Conservation (phyloP, 805 yeast genomes). For the Monosporozyma yasuniensis region DNA sequence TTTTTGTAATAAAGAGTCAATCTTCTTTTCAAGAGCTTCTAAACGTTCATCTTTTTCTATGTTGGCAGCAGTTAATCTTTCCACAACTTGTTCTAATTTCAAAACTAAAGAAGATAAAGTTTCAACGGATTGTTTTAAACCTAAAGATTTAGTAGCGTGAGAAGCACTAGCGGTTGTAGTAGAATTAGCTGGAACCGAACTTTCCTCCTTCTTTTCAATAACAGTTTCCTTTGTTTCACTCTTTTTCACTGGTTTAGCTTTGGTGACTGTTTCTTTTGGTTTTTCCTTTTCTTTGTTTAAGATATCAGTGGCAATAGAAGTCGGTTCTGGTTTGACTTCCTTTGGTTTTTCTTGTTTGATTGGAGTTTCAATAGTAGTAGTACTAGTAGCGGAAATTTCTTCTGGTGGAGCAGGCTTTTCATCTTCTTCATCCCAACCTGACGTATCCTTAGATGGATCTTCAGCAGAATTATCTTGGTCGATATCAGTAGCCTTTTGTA, state of each 20-base stretch:
- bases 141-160: slow-evolving; percentile 40
- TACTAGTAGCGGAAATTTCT: not conserved
- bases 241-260: slow-evolving; percentile 3
- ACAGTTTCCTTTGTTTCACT: slow-evolving; percentile 8
- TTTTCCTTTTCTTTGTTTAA: slow-evolving; percentile 10
- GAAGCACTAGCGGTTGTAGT: slow-evolving; percentile 9
- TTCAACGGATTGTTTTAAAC: slow-evolving; percentile 65
- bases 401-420: slow-evolving; percentile 13
- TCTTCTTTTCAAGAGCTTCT: slow-evolving; percentile 48
- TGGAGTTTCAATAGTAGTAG: slow-evolving; percentile 1
- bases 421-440: slow-evolving; percentile 29
- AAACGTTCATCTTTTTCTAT: slow-evolving; percentile 59
- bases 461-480: slow-evolving; percentile 28
- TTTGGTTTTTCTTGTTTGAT: slow-evolving; percentile 7
- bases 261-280: slow-evolving; percentile 13
- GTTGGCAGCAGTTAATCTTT: slow-evolving; percentile 42
- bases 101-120: slow-evolving; percentile 51
- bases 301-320: slow-evolving; percentile 7
- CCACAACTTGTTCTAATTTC: slow-evolving; percentile 47
- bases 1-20: slow-evolving; percentile 40
- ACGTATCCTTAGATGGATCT: slow-evolving; percentile 28
- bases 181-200: slow-evolving; percentile 2
- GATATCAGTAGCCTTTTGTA: slow-evolving; percentile 23
- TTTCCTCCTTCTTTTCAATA: slow-evolving; percentile 7
- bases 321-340: slow-evolving; percentile 11